Evolutionary conservation across 176 grass and related monocot genomes (phyloP), one percentile per base, ranked within the genome.

Genomic region (Cymbopogon citratus): DNA sequence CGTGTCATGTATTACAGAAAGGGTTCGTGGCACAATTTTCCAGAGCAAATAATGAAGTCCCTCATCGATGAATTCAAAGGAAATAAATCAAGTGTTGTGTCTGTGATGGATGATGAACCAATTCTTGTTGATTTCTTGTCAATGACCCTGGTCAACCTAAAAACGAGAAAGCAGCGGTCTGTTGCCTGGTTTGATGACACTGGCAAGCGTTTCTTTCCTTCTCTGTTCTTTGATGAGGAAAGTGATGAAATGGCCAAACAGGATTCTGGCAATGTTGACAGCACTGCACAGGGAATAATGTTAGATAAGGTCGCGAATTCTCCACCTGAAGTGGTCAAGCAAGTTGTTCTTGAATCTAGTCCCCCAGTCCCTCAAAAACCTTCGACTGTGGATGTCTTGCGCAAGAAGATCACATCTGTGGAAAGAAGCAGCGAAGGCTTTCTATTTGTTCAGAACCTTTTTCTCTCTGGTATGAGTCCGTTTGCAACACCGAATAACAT

Each of bases 101-200:
- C 80, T 66, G 87, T 88, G 72, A 71, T 82, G 73, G 88, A 90
- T 43, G 83, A 87, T 82, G 71, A 92, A 33, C 65, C 65, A 59
- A 19, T 91, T 44, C 76, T 92, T 73, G 88, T 96, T 81, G 93
- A 92, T 84, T 92, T 96, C 71, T 66, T 96, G 27, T 92, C 90
- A 59, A 91, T 96, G 88, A 90, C 83, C 43, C 23, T 88, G 35
- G 85, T 91, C 43, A 92, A 96, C 60, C 43, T 89, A 85, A 87
- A 68, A 72, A 87, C 83, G 14, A 79, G 74, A 89, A 96, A 91
- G 61, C 90, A 88, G 57, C 70, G 60, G 8, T 92, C 93, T 41
- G 89, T 92, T 69, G 90, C 93, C 65, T 96, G 93, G 90, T 87
- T 85, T 31, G 93, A 96, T 80, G 90, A 91, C 38, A 45, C 71